Conservation (phyloP, 2,329 filamentous ascomycete species). For the Fusarium proliferatum region DNA sequence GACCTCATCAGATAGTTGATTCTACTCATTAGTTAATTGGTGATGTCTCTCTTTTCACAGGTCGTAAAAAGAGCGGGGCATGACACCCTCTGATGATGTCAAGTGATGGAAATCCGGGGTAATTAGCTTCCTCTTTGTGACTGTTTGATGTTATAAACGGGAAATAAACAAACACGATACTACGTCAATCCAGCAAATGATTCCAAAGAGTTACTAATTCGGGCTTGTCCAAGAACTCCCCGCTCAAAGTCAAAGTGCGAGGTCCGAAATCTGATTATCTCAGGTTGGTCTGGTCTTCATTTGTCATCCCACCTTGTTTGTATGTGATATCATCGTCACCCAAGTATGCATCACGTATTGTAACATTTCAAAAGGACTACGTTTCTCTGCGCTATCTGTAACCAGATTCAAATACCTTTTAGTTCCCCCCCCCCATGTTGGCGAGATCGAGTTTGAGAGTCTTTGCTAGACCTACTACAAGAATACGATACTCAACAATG, state of each 20-base stretch:
- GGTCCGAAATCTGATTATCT: not conserved
- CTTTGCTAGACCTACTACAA: slow-evolving; percentile 17
- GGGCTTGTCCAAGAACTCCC: not conserved
- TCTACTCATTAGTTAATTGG: not conserved
- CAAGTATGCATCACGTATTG: not conserved
- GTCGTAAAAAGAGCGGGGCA: slow-evolving; percentile 20
- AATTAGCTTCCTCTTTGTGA: not conserved
- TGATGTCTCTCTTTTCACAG: not conserved
- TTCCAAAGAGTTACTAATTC: slow-evolving; percentile 2
- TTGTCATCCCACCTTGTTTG: slow-evolving; percentile 25
- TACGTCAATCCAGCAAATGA: slow-evolving; percentile 12
- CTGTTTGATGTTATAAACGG: not conserved
- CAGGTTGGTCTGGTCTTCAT: not conserved
- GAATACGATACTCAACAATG: slow-evolving; percentile 48
- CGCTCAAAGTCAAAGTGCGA: slow-evolving; percentile 1
- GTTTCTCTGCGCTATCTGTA: not conserved
- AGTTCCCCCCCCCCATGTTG: slow-evolving; percentile 25
- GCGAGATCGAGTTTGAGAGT: slow-evolving; percentile 16
- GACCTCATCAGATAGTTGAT: not conserved
- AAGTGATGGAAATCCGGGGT: slow-evolving; percentile 38
- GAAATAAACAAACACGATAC: not conserved
- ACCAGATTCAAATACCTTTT: not conserved
- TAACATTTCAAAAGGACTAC: not conserved
- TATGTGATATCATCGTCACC: slow-evolving; percentile 21
- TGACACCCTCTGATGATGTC: slow-evolving; percentile 27